A percentile compares a stretch with the other conserved stretches of the same genome.
These are phyloP conservation scores for Tolypocladium pustulatum DNA, from an alignment of 2,329 filamentous ascomycete species.

Conservation along the genomic window DNA sequence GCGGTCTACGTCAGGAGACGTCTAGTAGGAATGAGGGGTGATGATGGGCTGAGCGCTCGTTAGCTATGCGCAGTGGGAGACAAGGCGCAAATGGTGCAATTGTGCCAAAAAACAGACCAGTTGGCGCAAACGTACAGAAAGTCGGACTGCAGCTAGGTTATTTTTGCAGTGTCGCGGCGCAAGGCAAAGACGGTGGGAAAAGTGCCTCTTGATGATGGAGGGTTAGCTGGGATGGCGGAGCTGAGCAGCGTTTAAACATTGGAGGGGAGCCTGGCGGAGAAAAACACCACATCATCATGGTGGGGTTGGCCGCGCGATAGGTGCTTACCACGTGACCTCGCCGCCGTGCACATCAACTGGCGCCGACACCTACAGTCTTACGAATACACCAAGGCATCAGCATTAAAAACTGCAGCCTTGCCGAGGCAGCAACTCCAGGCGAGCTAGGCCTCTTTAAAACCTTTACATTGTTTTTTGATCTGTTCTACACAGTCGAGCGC, in stretches of 20 bases:
- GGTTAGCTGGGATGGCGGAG: not conserved
- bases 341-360: not conserved
- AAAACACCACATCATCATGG: conserved; percentile 19
- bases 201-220: conserved; percentile 6
- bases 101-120: not conserved
- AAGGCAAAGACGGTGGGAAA: not conserved
- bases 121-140: not conserved
- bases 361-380: too few relatives aligned
- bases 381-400: not conserved
- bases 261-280: conserved; percentile 18
- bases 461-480: conserved; percentile 7
- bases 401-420: conserved; percentile 6
- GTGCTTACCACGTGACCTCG: conserved; percentile 17
- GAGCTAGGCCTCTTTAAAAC: not conserved
- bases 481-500: conserved; percentile 19
- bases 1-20: conserved; percentile 20
- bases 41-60: conserved; percentile 8
- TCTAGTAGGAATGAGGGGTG: conserved; percentile 13
- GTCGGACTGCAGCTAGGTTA: not conserved
- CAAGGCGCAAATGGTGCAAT: not conserved
- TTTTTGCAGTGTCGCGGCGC: not conserved
- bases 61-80: conserved; percentile 9
- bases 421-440: not conserved
- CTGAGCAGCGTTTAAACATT: conserved; percentile 4
- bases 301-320: conserved; percentile 21